These are phyloP conservation scores for Epichloe coenophiala DNA, from an alignment of 2,329 filamentous ascomycete species.

Conservation along the genomic window DNA sequence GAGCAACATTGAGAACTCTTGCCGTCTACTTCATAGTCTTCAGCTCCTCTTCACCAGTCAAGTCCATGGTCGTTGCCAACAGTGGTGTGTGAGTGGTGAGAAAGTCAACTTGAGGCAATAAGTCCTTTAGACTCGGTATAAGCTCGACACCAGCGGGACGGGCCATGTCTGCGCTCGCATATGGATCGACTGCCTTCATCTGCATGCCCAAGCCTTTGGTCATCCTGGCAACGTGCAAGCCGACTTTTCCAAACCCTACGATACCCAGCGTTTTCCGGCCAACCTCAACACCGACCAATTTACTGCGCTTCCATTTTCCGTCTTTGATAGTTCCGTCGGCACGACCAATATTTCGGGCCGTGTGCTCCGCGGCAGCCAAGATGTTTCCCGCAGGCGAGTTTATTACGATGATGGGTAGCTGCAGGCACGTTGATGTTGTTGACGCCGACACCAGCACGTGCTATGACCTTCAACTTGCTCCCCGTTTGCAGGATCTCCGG, in stretches of 20 bases:
- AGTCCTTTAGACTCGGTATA: conserved; percentile 37
- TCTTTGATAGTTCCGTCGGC: too few species aligned
- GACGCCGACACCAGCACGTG: conserved; percentile 59
- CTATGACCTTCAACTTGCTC: conserved; percentile 61
- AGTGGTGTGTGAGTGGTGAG: conserved; percentile 72
- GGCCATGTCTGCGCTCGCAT: conserved; percentile 61
- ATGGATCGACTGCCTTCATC: conserved; percentile 62
- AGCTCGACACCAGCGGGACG: conserved; percentile 52
- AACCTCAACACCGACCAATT: conserved; percentile 64
- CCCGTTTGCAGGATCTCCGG: conserved; percentile 51
- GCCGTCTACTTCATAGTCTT: conserved; percentile 59
- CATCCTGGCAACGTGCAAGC: conserved; percentile 67
- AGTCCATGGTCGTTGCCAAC: conserved; percentile 60
- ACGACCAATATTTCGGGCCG: too few species aligned
- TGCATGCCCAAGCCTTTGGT: conserved; percentile 67
- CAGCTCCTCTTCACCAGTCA: conserved; percentile 56
- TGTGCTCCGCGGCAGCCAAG: too few species aligned
- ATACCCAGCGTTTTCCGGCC: conserved; percentile 65
- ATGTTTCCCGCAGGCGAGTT: too few species aligned
- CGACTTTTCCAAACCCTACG: conserved; percentile 72
- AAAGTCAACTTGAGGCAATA: conserved; percentile 59
- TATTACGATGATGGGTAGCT: too few species aligned
- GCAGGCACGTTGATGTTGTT: too few species aligned
- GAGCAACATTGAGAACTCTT: conserved; percentile 64
- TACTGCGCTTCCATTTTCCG: conserved; percentile 37